A percentile compares a stretch with the other conserved stretches of the same genome.
These are phyloP conservation scores for Candida coquimbonensis DNA, from an alignment of 805 yeast genomes.

Conservation along the genomic window DNA sequence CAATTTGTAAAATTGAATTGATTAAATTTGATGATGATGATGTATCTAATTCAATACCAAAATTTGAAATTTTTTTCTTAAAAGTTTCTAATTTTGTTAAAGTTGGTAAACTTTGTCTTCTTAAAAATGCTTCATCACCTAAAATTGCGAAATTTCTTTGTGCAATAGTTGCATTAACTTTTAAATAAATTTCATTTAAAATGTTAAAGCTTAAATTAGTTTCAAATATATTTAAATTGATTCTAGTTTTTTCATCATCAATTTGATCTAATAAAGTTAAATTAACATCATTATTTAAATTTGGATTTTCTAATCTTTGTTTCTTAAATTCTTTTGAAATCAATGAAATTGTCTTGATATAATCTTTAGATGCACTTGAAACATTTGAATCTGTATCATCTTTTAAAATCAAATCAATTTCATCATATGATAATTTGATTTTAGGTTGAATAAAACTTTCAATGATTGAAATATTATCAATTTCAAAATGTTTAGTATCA, in stretches of 20 bases:
- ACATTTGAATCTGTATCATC: slow-evolving; percentile 11
- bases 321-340: slow-evolving; percentile 66
- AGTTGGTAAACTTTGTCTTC: slow-evolving; percentile 85
- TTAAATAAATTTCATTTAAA: slow-evolving; percentile 69
- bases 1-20: slow-evolving; percentile 57
- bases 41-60: slow-evolving; percentile 68
- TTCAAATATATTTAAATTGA: slow-evolving; percentile 67
- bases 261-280: slow-evolving; percentile 69
- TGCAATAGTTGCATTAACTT: slow-evolving; percentile 82
- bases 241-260: slow-evolving; percentile 77
- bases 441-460: slow-evolving; percentile 66
- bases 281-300: slow-evolving; percentile 38
- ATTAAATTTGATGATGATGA: slow-evolving; percentile 65
- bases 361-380: slow-evolving; percentile 56
- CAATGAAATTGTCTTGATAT: slow-evolving; percentile 54
- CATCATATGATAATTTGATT: slow-evolving; percentile 44
- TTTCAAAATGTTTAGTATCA: slow-evolving; percentile 62
- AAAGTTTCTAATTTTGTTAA: slow-evolving; percentile 74
- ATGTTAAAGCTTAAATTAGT: slow-evolving; percentile 48
- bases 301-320: slow-evolving; percentile 49
- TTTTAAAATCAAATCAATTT: slow-evolving; percentile 45
- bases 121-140: slow-evolving; percentile 76
- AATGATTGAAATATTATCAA: slow-evolving; percentile 71
- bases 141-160: slow-evolving; percentile 65
- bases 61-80: slow-evolving; percentile 57